Evolutionary conservation across 192 early-diverging fungal species (phyloP), one percentile per base, ranked within the genome.

Genomic region (Pilobolus umbonatus): DNA sequence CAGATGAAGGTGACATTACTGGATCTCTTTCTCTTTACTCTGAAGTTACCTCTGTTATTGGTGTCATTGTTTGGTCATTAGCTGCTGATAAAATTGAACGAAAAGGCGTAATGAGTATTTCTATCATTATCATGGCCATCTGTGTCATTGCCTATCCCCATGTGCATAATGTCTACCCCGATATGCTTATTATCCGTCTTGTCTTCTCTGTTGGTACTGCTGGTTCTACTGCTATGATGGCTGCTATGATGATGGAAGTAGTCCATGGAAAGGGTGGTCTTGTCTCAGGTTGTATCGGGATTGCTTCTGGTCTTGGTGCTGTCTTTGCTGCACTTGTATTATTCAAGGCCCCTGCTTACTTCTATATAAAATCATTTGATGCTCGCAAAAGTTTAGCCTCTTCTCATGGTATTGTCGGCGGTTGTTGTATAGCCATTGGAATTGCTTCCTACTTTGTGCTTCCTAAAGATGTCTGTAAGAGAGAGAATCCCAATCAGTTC

Each of bases 121-220:
- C 78, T 5, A 82, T 84, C 44, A 3, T 72, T 10, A 39, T 79
- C 30, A 79, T 86, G 61, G 80, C 75, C 19, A n/a, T 80, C 3
- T 68, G 69, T 4, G 54, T 88, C 19, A 59, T 72, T 19, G 30
- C 65, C 15, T 86, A 78, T 57, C 65, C 87, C 0, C 69, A 68
- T 53, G 77, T 80, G 32, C 62, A 64, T 28, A 73, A 77, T 36
- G 68, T 87, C 0, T 87, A 84, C 55, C 80, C 84, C 1, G 62
- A 68, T 9, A 61, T 89, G 67, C 53, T 91, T 1, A 52, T 86
- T 4, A 69, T 72, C 47, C 75, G 85, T 28, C 60, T 87, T 2
- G 14, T 89, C 25, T 91, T 88, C 72, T 81, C 89, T 4, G 28
- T 86, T 4, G 89, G 89, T 8, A 77, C 82, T 0, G 78, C 85